Evolutionary conservation across 2,329 filamentous ascomycete genomes (phyloP).

Genomic region (Verticillium klebahnii): DNA sequence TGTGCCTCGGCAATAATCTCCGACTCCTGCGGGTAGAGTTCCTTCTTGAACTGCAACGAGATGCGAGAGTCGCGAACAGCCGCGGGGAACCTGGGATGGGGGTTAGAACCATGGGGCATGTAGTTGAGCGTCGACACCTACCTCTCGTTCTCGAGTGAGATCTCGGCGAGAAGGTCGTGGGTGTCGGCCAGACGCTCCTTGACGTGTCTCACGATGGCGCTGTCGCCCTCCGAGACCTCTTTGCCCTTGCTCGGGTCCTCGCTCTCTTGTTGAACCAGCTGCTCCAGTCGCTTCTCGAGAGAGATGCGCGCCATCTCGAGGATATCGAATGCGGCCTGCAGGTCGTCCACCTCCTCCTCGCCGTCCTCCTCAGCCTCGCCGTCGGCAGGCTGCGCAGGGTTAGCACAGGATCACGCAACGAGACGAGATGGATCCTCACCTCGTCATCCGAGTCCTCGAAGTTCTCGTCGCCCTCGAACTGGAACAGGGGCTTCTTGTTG

Average conservation of each 20-base stretch:
- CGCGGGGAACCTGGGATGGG: slow-evolving; percentile 59
- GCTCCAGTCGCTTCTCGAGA: slow-evolving; percentile 51
- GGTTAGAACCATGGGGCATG: slow-evolving; percentile 1
- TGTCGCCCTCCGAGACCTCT: slow-evolving; percentile 31
- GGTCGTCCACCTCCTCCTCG: slow-evolving; percentile 65
- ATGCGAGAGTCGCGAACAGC: slow-evolving; percentile 81
- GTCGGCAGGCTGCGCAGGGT: slow-evolving; percentile 20
- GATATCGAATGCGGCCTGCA: slow-evolving; percentile 77
- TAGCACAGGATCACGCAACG: slow-evolving; percentile 3
- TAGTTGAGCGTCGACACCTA: slow-evolving; percentile 23
- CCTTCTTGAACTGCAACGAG: slow-evolving; percentile 72
- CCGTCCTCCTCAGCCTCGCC: slow-evolving; percentile 37
- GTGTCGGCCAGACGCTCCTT: slow-evolving; percentile 89
- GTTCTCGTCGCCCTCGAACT: slow-evolving; percentile 92
- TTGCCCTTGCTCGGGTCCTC: slow-evolving; percentile 38
- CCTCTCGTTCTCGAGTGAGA: slow-evolving; percentile 93
- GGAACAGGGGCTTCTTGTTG: slow-evolving; percentile 74
- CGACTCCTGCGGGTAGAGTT: slow-evolving; percentile 74
- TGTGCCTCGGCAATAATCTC: slow-evolving; percentile 90
- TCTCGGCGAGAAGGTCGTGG: slow-evolving; percentile 90
- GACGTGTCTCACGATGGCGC: slow-evolving; percentile 49
- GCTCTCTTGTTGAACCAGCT: slow-evolving; percentile 26
- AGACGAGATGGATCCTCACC: slow-evolving; percentile 27
- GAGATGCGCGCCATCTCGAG: slow-evolving; percentile 73
- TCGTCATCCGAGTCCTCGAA: slow-evolving; percentile 78